phyloP scores from a whole-genome alignment of 306 rosid species.

The Gastrolobium villosum region DNA sequence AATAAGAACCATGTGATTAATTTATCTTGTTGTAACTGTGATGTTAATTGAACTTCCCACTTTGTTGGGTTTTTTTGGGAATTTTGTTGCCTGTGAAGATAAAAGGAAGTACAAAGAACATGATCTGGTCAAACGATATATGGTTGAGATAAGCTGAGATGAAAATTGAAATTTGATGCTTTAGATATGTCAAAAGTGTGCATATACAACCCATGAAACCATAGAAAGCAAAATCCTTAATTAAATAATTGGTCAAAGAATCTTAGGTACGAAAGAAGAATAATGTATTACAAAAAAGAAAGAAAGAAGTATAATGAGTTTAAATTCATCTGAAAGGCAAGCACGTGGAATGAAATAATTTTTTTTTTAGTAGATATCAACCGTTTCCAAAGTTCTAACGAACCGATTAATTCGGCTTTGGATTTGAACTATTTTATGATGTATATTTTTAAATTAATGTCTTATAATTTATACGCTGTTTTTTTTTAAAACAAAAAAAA shows the following conservation, averaged over 20 bases:
- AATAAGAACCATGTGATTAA: not conserved
- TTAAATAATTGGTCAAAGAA: not conserved
- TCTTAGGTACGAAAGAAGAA: not conserved
- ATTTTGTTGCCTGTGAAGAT: not conserved
- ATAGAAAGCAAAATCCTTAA: not conserved
- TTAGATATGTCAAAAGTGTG: not conserved
- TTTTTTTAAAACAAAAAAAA: no score
- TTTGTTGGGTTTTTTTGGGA: not conserved
- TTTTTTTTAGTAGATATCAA: not conserved
- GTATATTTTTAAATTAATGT: no score
- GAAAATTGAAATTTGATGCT: not conserved
- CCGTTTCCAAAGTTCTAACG: no score
- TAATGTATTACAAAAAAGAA: not conserved
- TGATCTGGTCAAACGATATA: not conserved
- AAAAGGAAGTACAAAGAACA: not conserved
- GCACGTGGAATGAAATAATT: not conserved
- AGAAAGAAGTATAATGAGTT: not conserved
- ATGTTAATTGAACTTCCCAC: not conserved
- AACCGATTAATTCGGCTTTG: no score
- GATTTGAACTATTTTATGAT: no score
- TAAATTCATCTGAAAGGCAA: not conserved
- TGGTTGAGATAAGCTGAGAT: not conserved
- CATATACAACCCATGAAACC: not conserved
- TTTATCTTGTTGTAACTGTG: not conserved
- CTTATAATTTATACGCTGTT: no score